These are phyloP conservation scores for Penicillium lividum DNA, from an alignment of 495 filamentous ascomycete genomes.

Conservation along the genomic window DNA sequence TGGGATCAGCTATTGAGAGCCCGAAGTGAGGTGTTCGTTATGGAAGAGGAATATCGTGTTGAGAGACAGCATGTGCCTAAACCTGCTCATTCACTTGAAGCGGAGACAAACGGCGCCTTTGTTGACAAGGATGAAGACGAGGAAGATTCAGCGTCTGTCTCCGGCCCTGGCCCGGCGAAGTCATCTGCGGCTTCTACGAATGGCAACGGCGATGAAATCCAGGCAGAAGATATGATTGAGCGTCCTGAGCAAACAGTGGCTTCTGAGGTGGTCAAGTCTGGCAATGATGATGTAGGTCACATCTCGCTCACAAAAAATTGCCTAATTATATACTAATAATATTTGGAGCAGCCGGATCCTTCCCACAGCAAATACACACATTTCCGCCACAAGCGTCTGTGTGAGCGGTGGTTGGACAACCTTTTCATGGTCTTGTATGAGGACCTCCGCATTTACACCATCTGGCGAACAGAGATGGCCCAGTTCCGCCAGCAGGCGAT, in stretches of 20 bases:
- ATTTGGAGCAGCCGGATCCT: constrained; percentile 41
- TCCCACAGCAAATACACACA: constrained; percentile 57
- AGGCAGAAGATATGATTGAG: constrained; percentile 57
- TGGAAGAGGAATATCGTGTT: constrained; percentile 96
- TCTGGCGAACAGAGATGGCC: constrained; percentile 97
- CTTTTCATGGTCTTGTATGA: constrained; percentile 99
- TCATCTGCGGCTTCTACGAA: constrained; percentile 29
- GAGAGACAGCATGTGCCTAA: constrained; percentile 75
- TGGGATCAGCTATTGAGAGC: constrained; percentile 96
- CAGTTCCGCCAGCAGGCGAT: constrained; percentile 86
- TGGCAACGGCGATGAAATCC: constrained; percentile 36
- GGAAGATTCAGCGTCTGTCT: constrained; percentile 37
- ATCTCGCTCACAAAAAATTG: not conserved
- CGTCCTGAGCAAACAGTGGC: constrained; percentile 81
- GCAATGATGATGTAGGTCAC: constrained; percentile 70
- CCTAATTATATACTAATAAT: constrained; percentile 12
- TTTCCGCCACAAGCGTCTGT: constrained; percentile 94
- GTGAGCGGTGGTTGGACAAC: constrained; percentile 97
- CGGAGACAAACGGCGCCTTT: constrained; percentile 42
- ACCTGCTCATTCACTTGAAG: constrained; percentile 49
- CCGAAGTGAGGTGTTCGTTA: constrained; percentile 95
- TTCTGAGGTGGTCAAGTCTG: constrained; percentile 78
- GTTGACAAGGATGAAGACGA: constrained; percentile 24
- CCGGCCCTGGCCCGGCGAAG: constrained; percentile 33
- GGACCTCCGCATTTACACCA: constrained; percentile 96